Evolutionary conservation across 805 yeast genomes (phyloP).

Genomic region (Ogataea nakhonphanomensis): DNA sequence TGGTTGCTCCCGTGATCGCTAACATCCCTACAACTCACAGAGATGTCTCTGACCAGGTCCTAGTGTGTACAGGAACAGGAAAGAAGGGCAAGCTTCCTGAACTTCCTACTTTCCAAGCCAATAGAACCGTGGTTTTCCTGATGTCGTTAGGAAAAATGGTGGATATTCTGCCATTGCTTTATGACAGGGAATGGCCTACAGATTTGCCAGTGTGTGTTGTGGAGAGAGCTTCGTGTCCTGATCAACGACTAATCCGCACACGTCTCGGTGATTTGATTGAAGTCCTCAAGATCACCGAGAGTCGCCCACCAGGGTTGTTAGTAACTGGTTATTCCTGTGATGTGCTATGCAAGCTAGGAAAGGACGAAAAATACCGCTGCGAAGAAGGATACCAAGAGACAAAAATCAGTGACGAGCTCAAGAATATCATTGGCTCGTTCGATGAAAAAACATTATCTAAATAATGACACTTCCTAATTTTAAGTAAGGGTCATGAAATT

Average conservation of each 20-base stretch:
- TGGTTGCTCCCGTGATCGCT: conserved; percentile 81
- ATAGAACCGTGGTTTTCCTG: conserved; percentile 80
- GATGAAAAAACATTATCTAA: background rate
- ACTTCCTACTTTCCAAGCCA: conserved; percentile 66
- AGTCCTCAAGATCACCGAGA: conserved; percentile 73
- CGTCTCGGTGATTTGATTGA: conserved; percentile 60
- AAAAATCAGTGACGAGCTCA: conserved; percentile 1
- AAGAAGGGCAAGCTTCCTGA: conserved; percentile 78
- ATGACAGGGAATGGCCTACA: conserved; percentile 59
- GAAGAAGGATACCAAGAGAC: conserved; percentile 25
- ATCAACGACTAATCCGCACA: conserved; percentile 82
- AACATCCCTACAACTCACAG: conserved; percentile 89
- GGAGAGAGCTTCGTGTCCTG: conserved; percentile 91
- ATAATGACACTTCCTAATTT: background rate
- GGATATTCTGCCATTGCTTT: conserved; percentile 47
- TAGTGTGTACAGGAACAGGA: conserved; percentile 94
- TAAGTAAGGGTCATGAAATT: no score
- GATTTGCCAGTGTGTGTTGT: conserved; percentile 78
- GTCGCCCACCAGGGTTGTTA: conserved; percentile 89
- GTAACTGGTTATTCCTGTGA: conserved; percentile 77
- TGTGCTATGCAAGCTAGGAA: conserved; percentile 22
- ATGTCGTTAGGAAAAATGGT: conserved; percentile 84
- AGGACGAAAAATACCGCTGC: conserved; percentile 21
- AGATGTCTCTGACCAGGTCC: conserved; percentile 86
- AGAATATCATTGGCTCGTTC: conserved; percentile 3